phyloP scores from a whole-genome alignment of 2,329 filamentous ascomycete species.

The Talaromyces rugulosus region DNA sequence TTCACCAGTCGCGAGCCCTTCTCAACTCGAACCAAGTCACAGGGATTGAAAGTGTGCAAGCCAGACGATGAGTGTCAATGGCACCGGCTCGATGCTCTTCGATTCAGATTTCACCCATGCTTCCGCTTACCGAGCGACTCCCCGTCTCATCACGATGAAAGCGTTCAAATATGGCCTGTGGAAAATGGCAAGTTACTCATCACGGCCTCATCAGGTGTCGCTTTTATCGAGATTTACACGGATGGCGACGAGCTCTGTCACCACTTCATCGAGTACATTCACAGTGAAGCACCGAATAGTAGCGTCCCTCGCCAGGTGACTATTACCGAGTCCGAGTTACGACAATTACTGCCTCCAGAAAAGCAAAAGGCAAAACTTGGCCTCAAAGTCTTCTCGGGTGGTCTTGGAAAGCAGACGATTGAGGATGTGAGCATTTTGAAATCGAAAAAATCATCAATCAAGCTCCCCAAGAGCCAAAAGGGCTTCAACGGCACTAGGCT shows the following conservation, averaged over 20 bases:
- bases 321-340: constrained; percentile 70
- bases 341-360: constrained; percentile 67
- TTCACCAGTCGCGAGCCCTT: constrained; percentile 80
- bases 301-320: constrained; percentile 66
- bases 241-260: constrained; percentile 79
- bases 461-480: constrained; percentile 67
- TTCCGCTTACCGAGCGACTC: constrained; percentile 79
- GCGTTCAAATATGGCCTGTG: constrained; percentile 80
- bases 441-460: constrained; percentile 68
- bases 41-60: constrained; percentile 67
- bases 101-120: constrained; percentile 85
- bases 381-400: constrained; percentile 71
- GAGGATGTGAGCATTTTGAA: constrained; percentile 69
- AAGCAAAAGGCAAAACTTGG: constrained; percentile 64
- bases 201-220: constrained; percentile 75
- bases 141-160: constrained; percentile 61
- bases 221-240: constrained; percentile 76
- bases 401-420: constrained; percentile 68
- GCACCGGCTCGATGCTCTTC: constrained; percentile 84
- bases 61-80: constrained; percentile 81
- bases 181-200: constrained; percentile 72
- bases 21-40: constrained; percentile 79
- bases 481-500: constrained; percentile 74
- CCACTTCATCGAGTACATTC: constrained; percentile 74
- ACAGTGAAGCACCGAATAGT: constrained; percentile 54